Base-by-base conservation (phyloP, 306 rosid species). In the Castanospermum australe region DNA sequence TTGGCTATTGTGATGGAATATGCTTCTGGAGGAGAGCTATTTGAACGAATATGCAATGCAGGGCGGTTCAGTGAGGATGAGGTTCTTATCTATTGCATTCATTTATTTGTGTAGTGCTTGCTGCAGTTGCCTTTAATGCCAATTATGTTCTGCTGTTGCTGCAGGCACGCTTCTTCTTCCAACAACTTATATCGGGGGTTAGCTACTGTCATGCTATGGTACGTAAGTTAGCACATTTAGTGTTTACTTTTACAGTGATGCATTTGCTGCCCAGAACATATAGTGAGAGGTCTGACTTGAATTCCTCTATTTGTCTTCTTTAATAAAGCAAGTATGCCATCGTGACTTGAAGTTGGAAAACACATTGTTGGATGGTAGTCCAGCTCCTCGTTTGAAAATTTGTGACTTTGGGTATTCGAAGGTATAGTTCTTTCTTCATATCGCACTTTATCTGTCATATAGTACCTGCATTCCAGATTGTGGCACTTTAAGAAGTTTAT, bases 111-210 rank as follows among this genome's bases (percentile, higher is more conserved):
- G 33, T 39, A 25, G 42, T 42, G 65, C 41, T 69, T 69, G 22
- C 28, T n/a, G 55, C 74, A 33, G 50, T 25, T 45, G 56, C 56
- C 70, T 78, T 79, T 81, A 78, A 85, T 55, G 66, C 15, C 28
- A 0, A 22, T 42, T 35, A 30, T 83, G 64, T 69, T 62, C 15
- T 60, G 68, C 67, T 82, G 84, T 15, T 60, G 68, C 67, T 82
- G 84, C 86, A 94, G 99, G 97, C 99, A 21, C 97, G 99, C 13
- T 94, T 92, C 89, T 92, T 94, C 88, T 94, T 94, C 85, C 98
- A 94, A 70, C 97, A 89, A 82, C 98, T 94, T 70, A 88, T 92
- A 87, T 94, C 98, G 42, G 99, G 99, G 55, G 97, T 94, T 71
- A 91, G 99, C 92, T 92, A 91, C 77, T 94, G 97, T 84, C 97